Conservation (phyloP, 345 rosid genomes). For the Arabidopsis suecica region DNA sequence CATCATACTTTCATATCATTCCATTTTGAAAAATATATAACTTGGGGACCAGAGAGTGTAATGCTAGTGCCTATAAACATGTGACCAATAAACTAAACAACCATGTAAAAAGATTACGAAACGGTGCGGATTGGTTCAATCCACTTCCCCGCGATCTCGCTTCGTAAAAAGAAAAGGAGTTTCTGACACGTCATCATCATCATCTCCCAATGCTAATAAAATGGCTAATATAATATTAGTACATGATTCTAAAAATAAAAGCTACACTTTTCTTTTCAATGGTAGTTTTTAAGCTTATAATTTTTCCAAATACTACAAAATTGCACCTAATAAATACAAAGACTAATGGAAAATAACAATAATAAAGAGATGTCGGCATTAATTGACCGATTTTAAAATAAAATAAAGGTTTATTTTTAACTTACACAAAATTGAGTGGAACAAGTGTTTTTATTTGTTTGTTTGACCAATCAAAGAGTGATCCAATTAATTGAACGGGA, state of each 20-base stretch:
- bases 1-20: constrained; percentile 34
- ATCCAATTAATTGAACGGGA: not conserved
- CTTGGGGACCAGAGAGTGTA: constrained; percentile 28
- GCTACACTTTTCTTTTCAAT: not conserved
- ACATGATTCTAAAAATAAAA: not conserved
- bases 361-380: constrained; percentile 14
- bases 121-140: constrained; percentile 34
- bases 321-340: not conserved
- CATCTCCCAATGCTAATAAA: not conserved
- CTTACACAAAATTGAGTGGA: constrained; percentile 20
- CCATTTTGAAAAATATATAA: not conserved
- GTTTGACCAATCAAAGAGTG: constrained; percentile 20
- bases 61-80: not conserved
- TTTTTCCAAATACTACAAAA: not conserved
- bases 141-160: constrained; percentile 46
- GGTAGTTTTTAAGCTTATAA: not conserved
- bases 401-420: constrained; percentile 2
- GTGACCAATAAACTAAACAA: constrained; percentile 15
- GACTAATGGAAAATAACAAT: not conserved
- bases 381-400: not conserved
- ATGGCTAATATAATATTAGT: not conserved
- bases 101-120: constrained; percentile 2
- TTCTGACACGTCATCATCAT: constrained; percentile 37
- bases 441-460: constrained; percentile 28
- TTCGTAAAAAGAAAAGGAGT: constrained; percentile 23